These are phyloP conservation scores for Colletotrichum siamense DNA, from an alignment of 2,329 filamentous ascomycete genomes.

Conservation along the genomic window DNA sequence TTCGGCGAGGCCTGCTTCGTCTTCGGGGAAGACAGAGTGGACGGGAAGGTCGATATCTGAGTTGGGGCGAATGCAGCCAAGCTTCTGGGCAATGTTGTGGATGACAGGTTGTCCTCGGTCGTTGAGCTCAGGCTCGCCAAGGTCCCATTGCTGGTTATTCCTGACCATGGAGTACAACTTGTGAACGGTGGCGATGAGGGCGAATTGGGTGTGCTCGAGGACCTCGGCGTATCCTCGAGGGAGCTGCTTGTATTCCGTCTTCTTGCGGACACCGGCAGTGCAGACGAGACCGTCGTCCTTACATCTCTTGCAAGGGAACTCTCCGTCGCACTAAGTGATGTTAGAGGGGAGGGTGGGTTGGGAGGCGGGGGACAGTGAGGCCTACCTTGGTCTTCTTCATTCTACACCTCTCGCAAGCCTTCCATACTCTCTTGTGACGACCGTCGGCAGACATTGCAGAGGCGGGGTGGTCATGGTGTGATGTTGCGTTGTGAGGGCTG, in stretches of 20 bases:
- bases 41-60: constrained; percentile 64
- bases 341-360: background rate
- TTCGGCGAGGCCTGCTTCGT: constrained; percentile 62
- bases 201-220: constrained; percentile 69
- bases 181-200: constrained; percentile 68
- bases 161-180: constrained; percentile 71
- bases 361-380: background rate
- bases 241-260: constrained; percentile 73
- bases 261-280: constrained; percentile 67
- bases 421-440: constrained; percentile 70
- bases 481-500: constrained; percentile 41
- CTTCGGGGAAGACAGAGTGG: constrained; percentile 65
- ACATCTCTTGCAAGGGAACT: constrained; percentile 70
- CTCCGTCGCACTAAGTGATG: constrained; percentile 61
- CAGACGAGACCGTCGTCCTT: constrained; percentile 70
- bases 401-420: constrained; percentile 69
- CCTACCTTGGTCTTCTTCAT: constrained; percentile 74
- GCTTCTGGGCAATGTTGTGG: constrained; percentile 68
- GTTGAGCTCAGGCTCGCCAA: constrained; percentile 69
- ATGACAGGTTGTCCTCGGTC: constrained; percentile 68
- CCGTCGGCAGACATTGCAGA: constrained; percentile 50
- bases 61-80: constrained; percentile 68
- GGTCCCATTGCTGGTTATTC: constrained; percentile 62
- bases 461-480: constrained; percentile 41
- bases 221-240: constrained; percentile 70